A percentile compares a stretch with the other conserved stretches of the same genome.
These are phyloP conservation scores for Tetrahymena elliotti DNA, from an alignment of 73 alveolate genomes.

Conservation along the genomic window DNA sequence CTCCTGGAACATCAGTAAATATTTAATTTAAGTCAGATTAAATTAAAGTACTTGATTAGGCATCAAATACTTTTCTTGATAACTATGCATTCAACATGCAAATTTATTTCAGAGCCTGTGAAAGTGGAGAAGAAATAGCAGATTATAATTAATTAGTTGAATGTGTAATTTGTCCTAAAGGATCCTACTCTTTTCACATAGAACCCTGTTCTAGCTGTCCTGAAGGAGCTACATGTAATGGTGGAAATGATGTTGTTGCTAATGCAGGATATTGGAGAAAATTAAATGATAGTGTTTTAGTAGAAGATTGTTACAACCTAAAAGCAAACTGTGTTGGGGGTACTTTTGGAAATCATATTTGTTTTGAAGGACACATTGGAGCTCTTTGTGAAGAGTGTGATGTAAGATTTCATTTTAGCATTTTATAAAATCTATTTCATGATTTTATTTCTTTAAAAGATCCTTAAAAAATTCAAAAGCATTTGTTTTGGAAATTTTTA, in stretches of 20 bases:
- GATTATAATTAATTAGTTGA: background rate
- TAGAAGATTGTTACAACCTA: background rate
- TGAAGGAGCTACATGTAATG: slow-evolving; percentile 25
- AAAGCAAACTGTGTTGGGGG: slow-evolving; percentile 14
- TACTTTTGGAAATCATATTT: background rate
- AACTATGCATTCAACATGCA: background rate
- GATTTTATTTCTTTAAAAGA: background rate
- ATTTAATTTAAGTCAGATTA: background rate
- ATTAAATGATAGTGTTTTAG: slow-evolving; percentile 10
- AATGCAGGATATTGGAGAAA: slow-evolving; percentile 53
- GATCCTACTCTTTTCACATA: background rate
- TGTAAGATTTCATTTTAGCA: background rate
- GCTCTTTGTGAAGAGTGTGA: slow-evolving; percentile 41
- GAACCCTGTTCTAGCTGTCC: slow-evolving; percentile 20
- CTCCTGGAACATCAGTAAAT: background rate
- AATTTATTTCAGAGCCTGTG: background rate
- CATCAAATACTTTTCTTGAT: background rate
- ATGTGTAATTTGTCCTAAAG: slow-evolving; percentile 19
- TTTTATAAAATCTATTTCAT: too few species aligned
- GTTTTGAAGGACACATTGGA: slow-evolving; percentile 33
- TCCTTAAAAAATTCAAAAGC: too few species aligned
- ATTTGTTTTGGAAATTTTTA: too few species aligned
- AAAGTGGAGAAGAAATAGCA: background rate
- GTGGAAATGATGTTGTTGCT: slow-evolving; percentile 28
- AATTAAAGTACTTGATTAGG: background rate